Evolutionary conservation across 73 alveolate genomes (phyloP), one percentile per base, ranked within the genome.

Genomic region (Effrenium voratum): DNA sequence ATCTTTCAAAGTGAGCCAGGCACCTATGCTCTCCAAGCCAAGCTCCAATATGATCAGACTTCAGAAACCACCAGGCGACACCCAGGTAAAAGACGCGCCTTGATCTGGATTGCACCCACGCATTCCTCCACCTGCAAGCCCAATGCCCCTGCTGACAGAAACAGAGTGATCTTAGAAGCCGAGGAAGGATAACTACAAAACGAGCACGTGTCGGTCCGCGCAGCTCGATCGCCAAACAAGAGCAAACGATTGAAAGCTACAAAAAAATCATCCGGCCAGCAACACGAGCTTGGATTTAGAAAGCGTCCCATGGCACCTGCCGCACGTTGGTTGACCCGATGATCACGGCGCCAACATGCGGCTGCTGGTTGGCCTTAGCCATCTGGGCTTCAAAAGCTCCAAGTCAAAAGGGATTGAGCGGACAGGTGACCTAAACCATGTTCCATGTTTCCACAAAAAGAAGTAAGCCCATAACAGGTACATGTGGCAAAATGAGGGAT

Each of bases 251-350:
- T 15, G 22, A 55, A 55, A 55, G 22, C 12, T 15, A 55, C 68
- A 15, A 12, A 55, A 55, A 12, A 55, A 55, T 22, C 30, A 55
- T 22, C 68, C 22, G 30, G 30, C 12, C 12, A 55, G 22, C 22
- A 55, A 15, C 12, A 22, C 68, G n/a, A 22, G 28, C 72, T 1
- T 57, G 1, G 16, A 22, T 57, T 57, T 55, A 22, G 68, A 55
- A 22, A 12, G 1, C 59, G 10, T n/a, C n/a, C n/a, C n/a, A n/a
- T n/a, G n/a, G n/a, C 47, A 40, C 97, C 97, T 90, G 97, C 45
- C 97, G 97, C 66, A 59, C 75, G 76, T 86, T 90, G 76, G 97
- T 90, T 15, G 97, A 44, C 57, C 97, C 97, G n/a, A 90, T 90
- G 97, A 90, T 90, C 59, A 90, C 97, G 22, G 97, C 45, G 73